Evolutionary conservation across 1,139 yeast species (phyloP).

Genomic region (Scheffersomyces illinoinensis): DNA sequence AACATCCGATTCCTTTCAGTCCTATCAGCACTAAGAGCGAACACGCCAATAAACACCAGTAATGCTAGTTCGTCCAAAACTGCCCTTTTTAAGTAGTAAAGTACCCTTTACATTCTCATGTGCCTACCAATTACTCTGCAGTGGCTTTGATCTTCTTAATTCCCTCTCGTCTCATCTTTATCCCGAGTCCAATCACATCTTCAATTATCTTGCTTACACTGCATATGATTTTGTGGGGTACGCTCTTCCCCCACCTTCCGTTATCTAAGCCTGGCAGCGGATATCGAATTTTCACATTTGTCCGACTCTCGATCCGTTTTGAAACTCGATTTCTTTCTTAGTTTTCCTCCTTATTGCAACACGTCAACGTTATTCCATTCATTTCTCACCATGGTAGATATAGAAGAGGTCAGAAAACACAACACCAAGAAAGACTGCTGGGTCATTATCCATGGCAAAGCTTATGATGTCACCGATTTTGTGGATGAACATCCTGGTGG

Average conservation of each 20-base stretch:
- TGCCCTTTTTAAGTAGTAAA: no score
- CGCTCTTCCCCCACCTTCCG: neutral
- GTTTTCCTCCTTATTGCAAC: neutral
- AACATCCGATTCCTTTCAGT: no score
- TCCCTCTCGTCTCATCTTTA: neutral
- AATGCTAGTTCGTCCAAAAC: no score
- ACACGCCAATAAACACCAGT: no score
- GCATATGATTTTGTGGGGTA: neutral
- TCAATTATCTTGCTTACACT: neutral
- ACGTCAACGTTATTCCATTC: neutral
- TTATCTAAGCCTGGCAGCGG: neutral
- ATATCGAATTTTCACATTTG: neutral
- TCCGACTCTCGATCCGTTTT: neutral
- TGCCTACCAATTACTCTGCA: no score
- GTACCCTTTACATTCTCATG: no score
- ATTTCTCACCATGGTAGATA: constrained; percentile 16
- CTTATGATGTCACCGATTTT: constrained; percentile 52
- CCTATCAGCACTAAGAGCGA: no score
- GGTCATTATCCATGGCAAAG: constrained; percentile 55
- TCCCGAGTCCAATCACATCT: neutral
- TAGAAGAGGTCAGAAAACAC: constrained; percentile 40
- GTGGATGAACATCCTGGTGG: constrained; percentile 58
- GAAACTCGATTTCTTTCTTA: neutral
- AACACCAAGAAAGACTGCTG: constrained; percentile 49
- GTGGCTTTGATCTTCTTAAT: neutral